Base-by-base conservation (phyloP, 1,284 basidiomycete genomes). In the Boletus hoseneyae region DNA sequence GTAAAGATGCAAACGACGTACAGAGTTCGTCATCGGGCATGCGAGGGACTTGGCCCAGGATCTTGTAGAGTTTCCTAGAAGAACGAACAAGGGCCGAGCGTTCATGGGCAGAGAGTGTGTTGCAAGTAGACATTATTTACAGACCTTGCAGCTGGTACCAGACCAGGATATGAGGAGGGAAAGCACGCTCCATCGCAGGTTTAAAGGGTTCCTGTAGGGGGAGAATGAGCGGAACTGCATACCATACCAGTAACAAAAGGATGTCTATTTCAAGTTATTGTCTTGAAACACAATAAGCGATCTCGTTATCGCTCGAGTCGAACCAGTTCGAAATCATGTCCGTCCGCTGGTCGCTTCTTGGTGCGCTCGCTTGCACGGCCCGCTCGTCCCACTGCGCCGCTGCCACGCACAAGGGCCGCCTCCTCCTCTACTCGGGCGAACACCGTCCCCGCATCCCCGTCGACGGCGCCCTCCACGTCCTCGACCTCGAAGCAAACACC, bases 31-130 rank as follows among this genome's bases (percentile, higher is more conserved):
- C 42, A 6, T 85, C 82, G n/a, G 81, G 51, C 29, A 85, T 68
- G 52, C 76, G 79, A 7, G 84, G 84, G 7, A 82, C 79, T 29
- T 73, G 71, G 13, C 84, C 84, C 8, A 86, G 69, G 25, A 86
- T 64, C 41, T 77, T 76, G 35, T 76, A 76, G 15, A 87, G 74
- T 66, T 86, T 86, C 55, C 76, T 78, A 33, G 80, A 77, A 15
- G 78, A 77, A 32, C 79, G 77, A 45, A 82, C 62, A 23, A 85
- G 74, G 47, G 79, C 78, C 6, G 72, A 64, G 18, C 83, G 78
- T 61, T 85, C 78, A 25, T 70, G 61, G 9, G 73, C 58, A 7
- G 78, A 78, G 42, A 83, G 66, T 11, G 72, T 70, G 62, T 86
- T 85, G 29, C 69, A 76, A 18, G 84, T 85, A 0, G 81, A 81